A percentile compares a stretch with the other conserved stretches of the same genome.
Conservation (phyloP, 768 basidiomycete genomes). For the Leucogyrophana mollusca region DNA sequence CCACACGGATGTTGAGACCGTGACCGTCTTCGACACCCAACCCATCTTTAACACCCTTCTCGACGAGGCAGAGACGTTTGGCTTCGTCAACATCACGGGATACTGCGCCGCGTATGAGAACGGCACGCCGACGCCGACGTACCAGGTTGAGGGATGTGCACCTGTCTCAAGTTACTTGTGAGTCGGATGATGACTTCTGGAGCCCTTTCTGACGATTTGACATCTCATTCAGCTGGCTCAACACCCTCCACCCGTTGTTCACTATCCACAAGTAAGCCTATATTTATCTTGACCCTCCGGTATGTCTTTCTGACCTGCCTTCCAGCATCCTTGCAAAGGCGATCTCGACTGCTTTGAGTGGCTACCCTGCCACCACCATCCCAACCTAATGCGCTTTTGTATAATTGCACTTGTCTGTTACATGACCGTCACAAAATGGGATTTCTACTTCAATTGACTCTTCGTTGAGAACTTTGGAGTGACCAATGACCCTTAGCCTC, state of each 20-base stretch:
- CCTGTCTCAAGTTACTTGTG: constrained; percentile 68
- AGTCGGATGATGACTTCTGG: constrained; percentile 20
- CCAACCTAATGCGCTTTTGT: too few relatives aligned
- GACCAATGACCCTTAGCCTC: not conserved
- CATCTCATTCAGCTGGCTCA: constrained; percentile 59
- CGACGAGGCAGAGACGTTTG: constrained; percentile 49
- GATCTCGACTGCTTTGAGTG: constrained; percentile 44
- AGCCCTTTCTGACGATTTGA: not conserved
- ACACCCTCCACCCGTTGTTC: constrained; percentile 59
- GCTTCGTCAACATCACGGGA: constrained; percentile 58
- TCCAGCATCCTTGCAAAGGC: constrained; percentile 51
- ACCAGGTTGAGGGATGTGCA: constrained; percentile 55
- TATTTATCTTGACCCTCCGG: not conserved
- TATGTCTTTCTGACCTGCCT: not conserved
- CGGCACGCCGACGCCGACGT: constrained; percentile 51
- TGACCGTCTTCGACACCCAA: constrained; percentile 53
- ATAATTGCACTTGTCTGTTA: too few relatives aligned
- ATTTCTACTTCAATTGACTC: not conserved
- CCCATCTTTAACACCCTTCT: constrained; percentile 59
- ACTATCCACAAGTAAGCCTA: constrained; percentile 57
- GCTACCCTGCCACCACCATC: constrained; percentile 15
- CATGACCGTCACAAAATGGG: not conserved
- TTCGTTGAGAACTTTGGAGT: not conserved
- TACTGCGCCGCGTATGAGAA: constrained; percentile 59
- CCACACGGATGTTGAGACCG: constrained; percentile 42